A percentile compares a stretch with the other conserved stretches of the same genome.
These are phyloP conservation scores for Candolleomyces eurysporus DNA, from an alignment of 768 basidiomycete genomes.

Conservation along the genomic window DNA sequence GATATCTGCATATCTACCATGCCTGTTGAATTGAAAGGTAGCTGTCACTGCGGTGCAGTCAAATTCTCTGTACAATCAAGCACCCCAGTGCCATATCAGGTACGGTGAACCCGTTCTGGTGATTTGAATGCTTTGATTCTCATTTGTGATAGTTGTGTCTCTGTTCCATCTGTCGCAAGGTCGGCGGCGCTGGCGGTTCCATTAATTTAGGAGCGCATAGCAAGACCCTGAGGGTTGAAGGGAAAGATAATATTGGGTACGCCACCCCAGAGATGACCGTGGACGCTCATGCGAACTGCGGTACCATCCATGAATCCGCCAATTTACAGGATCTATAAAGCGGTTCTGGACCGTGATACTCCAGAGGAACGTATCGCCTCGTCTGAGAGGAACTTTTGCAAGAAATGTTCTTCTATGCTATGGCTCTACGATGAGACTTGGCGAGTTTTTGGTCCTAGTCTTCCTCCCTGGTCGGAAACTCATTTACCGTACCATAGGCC, in stretches of 20 bases:
- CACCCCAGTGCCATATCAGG: constrained; percentile 65
- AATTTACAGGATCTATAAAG: constrained; percentile 53
- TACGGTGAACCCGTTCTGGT: constrained; percentile 13
- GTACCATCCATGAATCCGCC: neutral
- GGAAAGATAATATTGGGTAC: constrained; percentile 55
- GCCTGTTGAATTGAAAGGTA: constrained; percentile 57
- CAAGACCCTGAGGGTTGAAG: constrained; percentile 51
- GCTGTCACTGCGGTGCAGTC: constrained; percentile 54
- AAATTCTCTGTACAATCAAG: constrained; percentile 48
- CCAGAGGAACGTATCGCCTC: constrained; percentile 42
- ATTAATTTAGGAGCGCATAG: constrained; percentile 62
- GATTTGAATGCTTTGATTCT: neutral
- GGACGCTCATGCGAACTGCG: neutral
- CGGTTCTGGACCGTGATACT: constrained; percentile 56
- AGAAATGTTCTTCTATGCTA: constrained; percentile 62
- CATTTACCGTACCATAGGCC: constrained; percentile 35
- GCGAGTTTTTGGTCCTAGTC: constrained; percentile 28
- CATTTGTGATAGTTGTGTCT: constrained; percentile 46
- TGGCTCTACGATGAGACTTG: constrained; percentile 60
- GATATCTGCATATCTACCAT: constrained; percentile 27
- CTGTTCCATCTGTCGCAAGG: constrained; percentile 72
- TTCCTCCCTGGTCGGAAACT: neutral
- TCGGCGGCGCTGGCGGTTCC: constrained; percentile 62
- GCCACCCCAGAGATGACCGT: neutral
- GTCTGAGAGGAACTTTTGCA: constrained; percentile 65